Evolutionary conservation across 2,329 filamentous ascomycete genomes (phyloP), one percentile per base, ranked within the genome.

Genomic region (Aspergillus aculeatinus): DNA sequence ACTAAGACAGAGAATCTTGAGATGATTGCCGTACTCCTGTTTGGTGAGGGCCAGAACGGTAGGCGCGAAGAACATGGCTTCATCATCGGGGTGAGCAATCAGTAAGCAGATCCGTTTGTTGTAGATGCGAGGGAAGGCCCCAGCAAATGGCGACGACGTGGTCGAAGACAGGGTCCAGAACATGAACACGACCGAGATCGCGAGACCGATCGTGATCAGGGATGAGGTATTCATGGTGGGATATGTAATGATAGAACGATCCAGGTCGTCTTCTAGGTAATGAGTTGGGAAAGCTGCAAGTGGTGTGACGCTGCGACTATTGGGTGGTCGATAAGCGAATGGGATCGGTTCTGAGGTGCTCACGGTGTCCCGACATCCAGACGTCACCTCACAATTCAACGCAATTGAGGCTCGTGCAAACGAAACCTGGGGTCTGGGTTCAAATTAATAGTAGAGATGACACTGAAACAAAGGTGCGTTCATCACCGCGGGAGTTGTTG

Each of bases 51-150:
- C 87, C 68, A 96, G 83, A 14, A 98, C 82, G 0, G 92, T 90
- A 0, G 95, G 95, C 64, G 92, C 87, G 78, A 99, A 99, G 83
- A 99, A 99, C 95, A 99, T 99, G 76, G 94, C 95, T 81, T 99
- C 95, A 72, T 99, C 95, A 77, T 99, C 95, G 0, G 95, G 95
- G 79, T 99, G 95, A 23, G 95, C 95, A 71, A 99, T 98, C 58
- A 99, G 82, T 57, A 99, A 85, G 74, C 91, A 90, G 72, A 99
- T 92, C 71, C 91, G 87, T 83, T 96, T 96, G 80, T 91, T 89
- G 68, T 82, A 82, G 64, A 97, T 80, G 49, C 80, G 84, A 4
- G 91, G 90, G 60, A 79, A 77, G 35, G 69, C 70, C 27, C 70
- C 68, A 9, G 72, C 72, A 59, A 77, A 75, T 11, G 75, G 73